Evolutionary conservation across 768 basidiomycete genomes (phyloP).

Genomic region (Rhizopogon vulgaris): DNA sequence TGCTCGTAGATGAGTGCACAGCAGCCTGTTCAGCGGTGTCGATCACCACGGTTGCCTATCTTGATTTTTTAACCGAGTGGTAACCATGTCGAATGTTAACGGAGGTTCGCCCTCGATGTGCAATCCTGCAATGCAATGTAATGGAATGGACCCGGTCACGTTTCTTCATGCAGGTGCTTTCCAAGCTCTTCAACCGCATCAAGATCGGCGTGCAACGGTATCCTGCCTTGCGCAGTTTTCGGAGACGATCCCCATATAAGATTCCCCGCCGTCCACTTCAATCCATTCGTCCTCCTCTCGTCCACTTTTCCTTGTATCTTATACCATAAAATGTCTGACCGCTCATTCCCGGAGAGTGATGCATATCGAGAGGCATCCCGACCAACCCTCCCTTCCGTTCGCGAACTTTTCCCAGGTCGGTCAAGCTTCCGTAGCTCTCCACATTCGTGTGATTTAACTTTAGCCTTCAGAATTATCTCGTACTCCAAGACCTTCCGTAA

Average conservation of each 20-base stretch:
- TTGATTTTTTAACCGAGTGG: conserved; percentile 19
- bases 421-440: neutral
- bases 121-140: conserved; percentile 20
- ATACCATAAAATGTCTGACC: conserved; percentile 25
- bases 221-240: neutral
- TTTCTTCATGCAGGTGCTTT: conserved; percentile 19
- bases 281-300: conserved; percentile 5
- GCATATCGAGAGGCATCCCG: conserved; percentile 27
- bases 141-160: conserved; percentile 17
- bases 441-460: neutral
- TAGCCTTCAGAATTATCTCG: conserved; percentile 36
- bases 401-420: conserved; percentile 60
- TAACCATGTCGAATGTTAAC: conserved; percentile 20
- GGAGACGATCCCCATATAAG: conserved; percentile 2
- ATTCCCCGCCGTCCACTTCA: conserved; percentile 4
- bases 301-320: conserved; percentile 14
- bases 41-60: conserved; percentile 25
- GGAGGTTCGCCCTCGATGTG: conserved; percentile 8
- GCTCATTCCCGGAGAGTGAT: conserved; percentile 19
- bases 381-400: conserved; percentile 66
- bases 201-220: conserved; percentile 20
- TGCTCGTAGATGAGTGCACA: conserved; percentile 27
- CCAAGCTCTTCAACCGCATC: conserved; percentile 13
- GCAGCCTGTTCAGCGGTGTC: conserved; percentile 21
- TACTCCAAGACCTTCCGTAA: conserved; percentile 31